phyloP scores from a whole-genome alignment of 1,284 basidiomycete genomes.

The Grifola frondosa region DNA sequence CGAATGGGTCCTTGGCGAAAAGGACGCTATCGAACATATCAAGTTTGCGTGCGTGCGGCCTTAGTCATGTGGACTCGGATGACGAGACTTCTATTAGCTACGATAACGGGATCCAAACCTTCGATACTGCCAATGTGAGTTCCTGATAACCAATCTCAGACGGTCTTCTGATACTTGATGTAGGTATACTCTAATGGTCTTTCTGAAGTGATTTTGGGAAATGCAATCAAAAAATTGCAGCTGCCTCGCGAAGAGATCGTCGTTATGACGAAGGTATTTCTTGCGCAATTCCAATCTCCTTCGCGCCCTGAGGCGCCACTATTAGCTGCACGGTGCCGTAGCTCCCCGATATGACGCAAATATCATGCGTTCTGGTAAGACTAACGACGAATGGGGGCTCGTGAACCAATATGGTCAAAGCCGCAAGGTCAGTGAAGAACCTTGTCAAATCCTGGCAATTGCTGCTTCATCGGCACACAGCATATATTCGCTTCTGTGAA shows the following conservation, averaged over 20 bases:
- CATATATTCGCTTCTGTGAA: constrained; percentile 45
- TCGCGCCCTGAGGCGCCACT: not conserved
- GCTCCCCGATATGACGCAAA: constrained; percentile 4
- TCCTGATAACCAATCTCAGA: no score
- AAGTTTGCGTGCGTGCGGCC: no score
- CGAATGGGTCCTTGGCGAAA: constrained; percentile 40
- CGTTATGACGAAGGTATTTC: constrained; percentile 68
- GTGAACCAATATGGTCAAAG: constrained; percentile 28
- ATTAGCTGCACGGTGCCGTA: constrained; percentile 1
- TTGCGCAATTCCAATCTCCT: not conserved
- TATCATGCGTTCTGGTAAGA: not conserved
- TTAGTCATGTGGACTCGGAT: no score
- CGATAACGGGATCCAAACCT: constrained; percentile 27
- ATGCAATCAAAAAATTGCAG: constrained; percentile 71
- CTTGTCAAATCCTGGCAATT: not conserved
- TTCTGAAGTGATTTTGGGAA: constrained; percentile 76
- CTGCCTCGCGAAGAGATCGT: constrained; percentile 77
- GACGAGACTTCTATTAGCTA: no score
- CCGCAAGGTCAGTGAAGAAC: constrained; percentile 27
- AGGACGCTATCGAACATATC: constrained; percentile 39
- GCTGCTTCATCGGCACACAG: constrained; percentile 19
- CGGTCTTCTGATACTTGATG: no score
- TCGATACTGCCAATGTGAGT: constrained; percentile 25
- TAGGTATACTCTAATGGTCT: constrained; percentile 62
- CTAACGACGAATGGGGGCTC: constrained; percentile 15